Conservation (phyloP, 2,329 filamentous ascomycete genomes). For the Aspergillus sclerotialis region DNA sequence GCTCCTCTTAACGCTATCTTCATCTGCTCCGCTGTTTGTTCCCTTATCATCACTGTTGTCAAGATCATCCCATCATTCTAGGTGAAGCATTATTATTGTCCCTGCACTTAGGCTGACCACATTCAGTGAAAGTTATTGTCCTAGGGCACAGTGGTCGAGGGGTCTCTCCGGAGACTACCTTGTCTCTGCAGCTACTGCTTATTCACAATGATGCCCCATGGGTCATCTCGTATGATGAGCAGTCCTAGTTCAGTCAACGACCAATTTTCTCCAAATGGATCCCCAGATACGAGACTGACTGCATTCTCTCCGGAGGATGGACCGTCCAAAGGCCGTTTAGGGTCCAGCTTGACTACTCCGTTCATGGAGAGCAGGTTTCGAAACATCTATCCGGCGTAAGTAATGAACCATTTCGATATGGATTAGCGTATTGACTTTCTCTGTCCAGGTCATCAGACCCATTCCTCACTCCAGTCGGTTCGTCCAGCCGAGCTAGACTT, state of each 20-base stretch:
- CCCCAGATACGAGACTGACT: conserved; percentile 58
- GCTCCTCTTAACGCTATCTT: too few species aligned
- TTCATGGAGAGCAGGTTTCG: conserved; percentile 10
- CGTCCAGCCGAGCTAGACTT: conserved; percentile 33
- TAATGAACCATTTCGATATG: neutral
- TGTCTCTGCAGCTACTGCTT: too few species aligned
- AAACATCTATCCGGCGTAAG: conserved; percentile 17
- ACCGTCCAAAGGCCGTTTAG: conserved; percentile 32
- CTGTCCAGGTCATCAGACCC: conserved; percentile 19
- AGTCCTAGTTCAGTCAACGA: conserved; percentile 39
- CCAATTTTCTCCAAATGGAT: conserved; percentile 54
- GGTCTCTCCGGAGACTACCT: too few species aligned
- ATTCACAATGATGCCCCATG: conserved; percentile 21
- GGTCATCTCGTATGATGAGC: conserved; percentile 22
- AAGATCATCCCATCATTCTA: too few species aligned
- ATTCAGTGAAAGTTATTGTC: too few species aligned
- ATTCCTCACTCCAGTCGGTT: conserved; percentile 17
- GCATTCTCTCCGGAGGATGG: conserved; percentile 57
- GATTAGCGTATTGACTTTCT: conserved; percentile 1
- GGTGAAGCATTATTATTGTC: too few species aligned
- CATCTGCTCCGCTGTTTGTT: too few species aligned
- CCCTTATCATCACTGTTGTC: too few species aligned
- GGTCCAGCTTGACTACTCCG: conserved; percentile 9
- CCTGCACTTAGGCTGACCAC: too few species aligned
- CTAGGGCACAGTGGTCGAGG: too few species aligned